Evolutionary conservation across 805 yeast genomes (phyloP), one percentile per base, ranked within the genome.

Genomic region (Yamadazyma akitaensis): DNA sequence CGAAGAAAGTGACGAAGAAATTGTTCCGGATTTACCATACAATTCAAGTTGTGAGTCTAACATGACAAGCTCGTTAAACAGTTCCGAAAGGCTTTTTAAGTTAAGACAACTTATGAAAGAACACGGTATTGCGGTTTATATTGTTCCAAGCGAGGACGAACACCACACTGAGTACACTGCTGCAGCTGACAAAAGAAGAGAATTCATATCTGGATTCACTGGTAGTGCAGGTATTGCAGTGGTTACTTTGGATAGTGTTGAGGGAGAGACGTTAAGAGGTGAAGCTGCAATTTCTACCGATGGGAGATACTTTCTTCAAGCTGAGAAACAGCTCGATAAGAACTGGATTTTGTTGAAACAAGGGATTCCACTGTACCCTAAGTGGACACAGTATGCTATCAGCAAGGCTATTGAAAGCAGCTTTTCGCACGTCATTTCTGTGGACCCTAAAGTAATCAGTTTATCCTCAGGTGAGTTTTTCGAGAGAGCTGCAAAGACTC

Each of bases 221-320:
- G 99, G 98, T 0, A 83, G 92, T 41, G 96, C 97, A 2, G 99
- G 98, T 19, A 71, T 88, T 18, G 97, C 96, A 1, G 77, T 94
- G n/a, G 76, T 92, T 16, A 83, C 96, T 26, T 57, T 68, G 34
- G 65, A 63, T 32, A 38, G 33, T 9, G 41, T 25, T 9, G 39
- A 14, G 2, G 67, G 68, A 44, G 74, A 66, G 42, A 75, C 57
- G 1, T 71, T 79, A 18, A 68, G 67, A 10, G 88, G 89, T 0
- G 78, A 80, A 40, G 95, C 96, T 12, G 87, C 85, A 0, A 68
- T 94, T 42, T 82, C 96, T 8, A 94, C 99, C 0, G 99, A 94
- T 65, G 98, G 98, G 1, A 76, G 99, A 53, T 94, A 94, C 68
- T 94, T 89, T 64, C 72, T 88, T 49, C 99, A 94, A 67, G 98